Evolutionary conservation across 441 rosid genomes (phyloP).

Genomic region (Syzygium malaccense): DNA sequence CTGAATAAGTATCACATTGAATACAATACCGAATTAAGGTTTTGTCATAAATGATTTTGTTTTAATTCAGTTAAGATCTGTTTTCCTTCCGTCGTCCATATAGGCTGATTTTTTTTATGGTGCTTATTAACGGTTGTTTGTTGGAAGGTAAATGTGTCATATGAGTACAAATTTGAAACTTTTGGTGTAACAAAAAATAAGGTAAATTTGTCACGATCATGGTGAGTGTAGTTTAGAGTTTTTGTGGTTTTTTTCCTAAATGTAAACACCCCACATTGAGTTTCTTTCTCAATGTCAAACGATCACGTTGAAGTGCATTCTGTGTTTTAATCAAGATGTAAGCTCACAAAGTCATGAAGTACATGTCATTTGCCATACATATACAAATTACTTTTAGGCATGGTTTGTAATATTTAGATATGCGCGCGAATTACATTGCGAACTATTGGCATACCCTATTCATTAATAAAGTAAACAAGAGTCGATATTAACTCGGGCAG

Average conservation of each 20-base stretch:
- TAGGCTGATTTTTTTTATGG: too few relatives aligned
- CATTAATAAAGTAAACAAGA: neutral
- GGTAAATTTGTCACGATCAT: too few relatives aligned
- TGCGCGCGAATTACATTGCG: neutral
- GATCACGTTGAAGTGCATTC: neutral
- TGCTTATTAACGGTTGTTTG: neutral
- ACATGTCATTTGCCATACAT: neutral
- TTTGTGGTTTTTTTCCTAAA: neutral
- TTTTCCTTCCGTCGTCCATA: neutral
- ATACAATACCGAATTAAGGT: too few relatives aligned
- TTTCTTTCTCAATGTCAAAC: neutral
- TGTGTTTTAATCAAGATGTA: neutral
- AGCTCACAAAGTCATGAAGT: neutral
- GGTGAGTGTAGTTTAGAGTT: neutral
- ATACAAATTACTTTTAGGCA: neutral
- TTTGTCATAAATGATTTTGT: rapidly evolving
- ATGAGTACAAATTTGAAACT: neutral
- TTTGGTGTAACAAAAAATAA: neutral
- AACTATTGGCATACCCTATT: neutral
- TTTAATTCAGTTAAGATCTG: too few relatives aligned
- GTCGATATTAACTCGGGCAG: neutral
- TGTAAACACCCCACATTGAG: neutral
- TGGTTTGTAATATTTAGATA: neutral
- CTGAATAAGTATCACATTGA: too few relatives aligned
- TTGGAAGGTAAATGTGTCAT: too few relatives aligned